Evolutionary conservation across 2,329 filamentous ascomycete genomes (phyloP).

Genomic region (Fusarium sp.): DNA sequence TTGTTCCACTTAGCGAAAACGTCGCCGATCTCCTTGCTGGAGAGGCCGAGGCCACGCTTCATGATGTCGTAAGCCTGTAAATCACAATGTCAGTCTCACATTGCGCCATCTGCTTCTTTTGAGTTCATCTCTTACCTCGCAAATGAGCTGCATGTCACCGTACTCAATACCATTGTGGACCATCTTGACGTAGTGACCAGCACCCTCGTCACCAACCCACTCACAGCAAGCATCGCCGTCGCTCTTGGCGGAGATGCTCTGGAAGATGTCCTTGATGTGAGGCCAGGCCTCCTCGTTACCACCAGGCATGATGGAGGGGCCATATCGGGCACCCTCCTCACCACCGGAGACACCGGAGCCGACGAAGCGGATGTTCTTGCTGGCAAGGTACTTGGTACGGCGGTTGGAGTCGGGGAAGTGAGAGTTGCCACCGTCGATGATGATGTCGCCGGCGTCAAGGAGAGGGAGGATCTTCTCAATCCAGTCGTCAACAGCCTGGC

Average conservation of each 20-base stretch:
- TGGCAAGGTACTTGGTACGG: slow-evolving; percentile 84
- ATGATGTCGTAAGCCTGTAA: slow-evolving; percentile 96
- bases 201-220: slow-evolving; percentile 99
- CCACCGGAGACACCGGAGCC: slow-evolving; percentile 98
- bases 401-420: slow-evolving; percentile 99
- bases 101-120: background rate
- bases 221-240: slow-evolving; percentile 98
- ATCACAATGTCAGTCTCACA: slow-evolving; percentile 32
- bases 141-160: slow-evolving; percentile 99
- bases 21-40: slow-evolving; percentile 94
- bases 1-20: slow-evolving; percentile 97
- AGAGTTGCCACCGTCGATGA: slow-evolving; percentile 98
- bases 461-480: slow-evolving; percentile 92
- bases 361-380: slow-evolving; percentile 94
- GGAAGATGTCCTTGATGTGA: slow-evolving; percentile 98
- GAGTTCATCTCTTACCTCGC: slow-evolving; percentile 73
- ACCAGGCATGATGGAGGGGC: slow-evolving; percentile 98
- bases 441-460: slow-evolving; percentile 89
- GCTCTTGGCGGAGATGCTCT: slow-evolving; percentile 96
- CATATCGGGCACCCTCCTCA: slow-evolving; percentile 98
- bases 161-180: slow-evolving; percentile 99
- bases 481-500: slow-evolving; percentile 98
- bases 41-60: slow-evolving; percentile 94
- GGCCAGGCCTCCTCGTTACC: slow-evolving; percentile 98
- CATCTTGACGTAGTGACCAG: slow-evolving; percentile 99